Evolutionary conservation across 148 eudicot species (phyloP), one percentile per base, ranked within the genome.

Genomic region (Camellia sinensis): DNA sequence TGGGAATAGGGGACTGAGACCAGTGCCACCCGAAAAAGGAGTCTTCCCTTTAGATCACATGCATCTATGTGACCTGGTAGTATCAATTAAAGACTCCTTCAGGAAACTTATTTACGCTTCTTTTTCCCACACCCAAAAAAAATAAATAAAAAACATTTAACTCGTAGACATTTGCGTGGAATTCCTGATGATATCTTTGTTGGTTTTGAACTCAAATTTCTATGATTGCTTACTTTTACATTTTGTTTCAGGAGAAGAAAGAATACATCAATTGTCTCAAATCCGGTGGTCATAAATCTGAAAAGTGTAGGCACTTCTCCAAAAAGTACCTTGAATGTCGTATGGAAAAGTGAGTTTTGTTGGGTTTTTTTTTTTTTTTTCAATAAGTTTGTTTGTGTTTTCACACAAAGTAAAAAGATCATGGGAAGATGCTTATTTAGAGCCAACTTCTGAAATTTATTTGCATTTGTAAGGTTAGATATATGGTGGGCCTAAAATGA

Each of bases 11-110:
- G 99, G 99, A 48, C 89, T 84, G 29, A 88, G 97, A 62, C 99
- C 97, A 59, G 92, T 95, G 40, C 99, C 99, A 73, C 97, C 97
- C n/a, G 99, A 95, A 81, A 95, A 95, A 80, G 99, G 99, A 78
- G 94, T 95, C 40, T 95, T 95, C 78, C 99, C 99, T 67, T 83
- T 95, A 83, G 99, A 95, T 84, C 97, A 93, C 86, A 84, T 87
- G 92, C 99, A 93, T 85, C 87, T 92, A 76, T 95, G 99, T 76
- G 99, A 93, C 78, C 81, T 87, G 97, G 98, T 95, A 93, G 2
- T 63, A 41, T 74, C 53, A 19, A 0, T 71, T 73, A 60, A 41
- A 63, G 19, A 37, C 66, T 71, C 21, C 71, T 29, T 43, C 14
- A 41, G 53, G 18, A n/a, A 67, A 41, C 22, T 29, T n/a, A 57